Evolutionary conservation across 345 rosid species (phyloP).

Genomic region (Pseudoturritis turrita): DNA sequence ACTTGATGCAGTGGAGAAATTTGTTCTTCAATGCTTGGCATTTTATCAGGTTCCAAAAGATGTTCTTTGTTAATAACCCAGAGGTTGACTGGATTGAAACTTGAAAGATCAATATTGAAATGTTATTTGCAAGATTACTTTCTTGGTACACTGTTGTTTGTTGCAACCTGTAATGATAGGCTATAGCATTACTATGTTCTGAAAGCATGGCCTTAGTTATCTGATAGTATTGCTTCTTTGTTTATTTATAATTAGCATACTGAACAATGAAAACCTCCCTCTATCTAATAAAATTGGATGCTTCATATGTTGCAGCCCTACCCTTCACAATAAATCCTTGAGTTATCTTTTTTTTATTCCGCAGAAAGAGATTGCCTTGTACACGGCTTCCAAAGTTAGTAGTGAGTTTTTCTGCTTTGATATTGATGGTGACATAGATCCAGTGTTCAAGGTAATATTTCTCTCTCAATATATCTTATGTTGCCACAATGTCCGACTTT

Average conservation of each 20-base stretch:
- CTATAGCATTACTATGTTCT: neutral
- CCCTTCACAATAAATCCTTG: neutral
- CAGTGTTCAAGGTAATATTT: constrained; percentile 81
- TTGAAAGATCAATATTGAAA: neutral
- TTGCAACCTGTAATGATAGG: neutral
- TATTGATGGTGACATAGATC: constrained; percentile 88
- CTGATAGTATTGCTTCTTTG: constrained; percentile 3
- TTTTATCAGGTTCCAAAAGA: constrained; percentile 76
- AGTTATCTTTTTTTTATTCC: constrained; percentile 15
- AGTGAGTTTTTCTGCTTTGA: constrained; percentile 87
- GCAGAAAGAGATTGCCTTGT: constrained; percentile 97
- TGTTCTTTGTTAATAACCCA: neutral
- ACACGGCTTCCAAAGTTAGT: constrained; percentile 77
- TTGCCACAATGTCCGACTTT: neutral
- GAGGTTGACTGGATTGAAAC: neutral
- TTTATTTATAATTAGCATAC: neutral
- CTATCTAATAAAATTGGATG: neutral
- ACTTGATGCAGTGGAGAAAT: constrained; percentile 90
- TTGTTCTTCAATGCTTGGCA: constrained; percentile 95
- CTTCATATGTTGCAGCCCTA: neutral
- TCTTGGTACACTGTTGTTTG: neutral
- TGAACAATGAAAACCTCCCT: neutral
- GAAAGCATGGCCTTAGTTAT: neutral
- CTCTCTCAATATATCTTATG: constrained; percentile 1
- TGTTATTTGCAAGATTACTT: constrained; percentile 4